Evolutionary conservation across 768 basidiomycete genomes (phyloP).

Genomic region (Trichaptum fuscoviolaceum): DNA sequence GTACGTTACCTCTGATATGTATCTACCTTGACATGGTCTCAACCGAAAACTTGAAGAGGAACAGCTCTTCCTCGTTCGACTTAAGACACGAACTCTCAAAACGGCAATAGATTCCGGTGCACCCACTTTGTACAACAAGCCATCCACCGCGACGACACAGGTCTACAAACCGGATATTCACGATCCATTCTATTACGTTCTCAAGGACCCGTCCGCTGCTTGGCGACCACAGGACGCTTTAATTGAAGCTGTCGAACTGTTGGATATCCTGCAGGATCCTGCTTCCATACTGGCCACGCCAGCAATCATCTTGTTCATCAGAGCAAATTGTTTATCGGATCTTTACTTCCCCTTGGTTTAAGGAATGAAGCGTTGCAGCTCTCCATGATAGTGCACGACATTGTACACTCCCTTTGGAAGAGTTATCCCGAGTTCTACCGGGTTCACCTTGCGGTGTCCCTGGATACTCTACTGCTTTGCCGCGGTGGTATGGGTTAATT

Average conservation of each 20-base stretch:
- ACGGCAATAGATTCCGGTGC: neutral
- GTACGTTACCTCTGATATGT: neutral
- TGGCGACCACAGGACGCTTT: neutral
- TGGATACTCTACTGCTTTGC: constrained; percentile 8
- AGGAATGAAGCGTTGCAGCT: constrained; percentile 8
- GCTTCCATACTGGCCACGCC: neutral
- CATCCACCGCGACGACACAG: neutral
- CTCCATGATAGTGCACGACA: constrained; percentile 4
- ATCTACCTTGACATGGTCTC: neutral
- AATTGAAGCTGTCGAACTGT: neutral
- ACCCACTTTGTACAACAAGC: neutral
- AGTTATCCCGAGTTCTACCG: constrained; percentile 7
- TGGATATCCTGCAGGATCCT: neutral
- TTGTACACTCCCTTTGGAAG: constrained; percentile 9
- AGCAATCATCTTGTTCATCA: neutral
- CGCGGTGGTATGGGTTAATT: constrained; percentile 4
- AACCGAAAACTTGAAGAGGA: neutral
- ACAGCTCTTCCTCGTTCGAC: neutral
- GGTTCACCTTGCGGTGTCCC: constrained; percentile 7
- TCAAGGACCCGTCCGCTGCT: neutral
- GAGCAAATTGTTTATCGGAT: neutral
- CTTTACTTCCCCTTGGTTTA: constrained; percentile 2
- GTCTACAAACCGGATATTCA: neutral
- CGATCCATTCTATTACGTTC: neutral
- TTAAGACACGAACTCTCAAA: neutral